These are phyloP conservation scores for Opeltia flavorubescens DNA, from an alignment of 495 filamentous ascomycete species.

Conservation along the genomic window DNA sequence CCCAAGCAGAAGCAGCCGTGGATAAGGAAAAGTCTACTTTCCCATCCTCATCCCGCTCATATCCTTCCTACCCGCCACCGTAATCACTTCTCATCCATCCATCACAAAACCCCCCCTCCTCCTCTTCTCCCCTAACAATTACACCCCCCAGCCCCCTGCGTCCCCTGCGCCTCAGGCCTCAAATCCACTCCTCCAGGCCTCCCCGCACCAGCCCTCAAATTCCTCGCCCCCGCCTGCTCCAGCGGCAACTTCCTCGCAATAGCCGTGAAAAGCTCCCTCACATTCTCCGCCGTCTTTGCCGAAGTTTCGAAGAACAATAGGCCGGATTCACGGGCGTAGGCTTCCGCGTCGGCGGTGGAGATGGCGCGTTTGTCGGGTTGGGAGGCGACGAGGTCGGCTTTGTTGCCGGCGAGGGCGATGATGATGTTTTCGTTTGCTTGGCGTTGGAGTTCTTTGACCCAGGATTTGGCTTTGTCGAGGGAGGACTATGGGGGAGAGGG, in stretches of 20 bases:
- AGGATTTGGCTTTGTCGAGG: constrained; percentile 94
- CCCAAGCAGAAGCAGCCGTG: too few species aligned
- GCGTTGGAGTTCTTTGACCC: constrained; percentile 98
- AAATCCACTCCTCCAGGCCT: constrained; percentile 64
- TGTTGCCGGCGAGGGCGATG: constrained; percentile 95
- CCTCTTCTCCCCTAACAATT: constrained; percentile 43
- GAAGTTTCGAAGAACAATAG: constrained; percentile 96
- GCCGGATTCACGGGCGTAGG: constrained; percentile 84
- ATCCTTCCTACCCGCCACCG: not conserved
- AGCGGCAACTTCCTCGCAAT: constrained; percentile 95
- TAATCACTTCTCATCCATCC: not conserved
- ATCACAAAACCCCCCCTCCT: not conserved
- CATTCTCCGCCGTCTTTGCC: constrained; percentile 92
- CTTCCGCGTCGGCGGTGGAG: constrained; percentile 74
- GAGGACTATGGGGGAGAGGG: constrained; percentile 74
- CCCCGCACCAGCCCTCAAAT: constrained; percentile 58
- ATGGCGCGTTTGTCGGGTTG: constrained; percentile 90
- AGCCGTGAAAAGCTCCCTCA: constrained; percentile 89
- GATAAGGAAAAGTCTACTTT: too few species aligned
- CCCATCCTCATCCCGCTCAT: not conserved
- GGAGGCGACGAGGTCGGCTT: constrained; percentile 82
- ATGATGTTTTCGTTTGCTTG: constrained; percentile 99
- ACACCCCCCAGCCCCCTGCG: constrained; percentile 59
- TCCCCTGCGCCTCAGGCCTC: constrained; percentile 60
- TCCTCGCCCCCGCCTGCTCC: constrained; percentile 81